phyloP scores from a whole-genome alignment of 306 rosid species.

The Rubus idaeus region DNA sequence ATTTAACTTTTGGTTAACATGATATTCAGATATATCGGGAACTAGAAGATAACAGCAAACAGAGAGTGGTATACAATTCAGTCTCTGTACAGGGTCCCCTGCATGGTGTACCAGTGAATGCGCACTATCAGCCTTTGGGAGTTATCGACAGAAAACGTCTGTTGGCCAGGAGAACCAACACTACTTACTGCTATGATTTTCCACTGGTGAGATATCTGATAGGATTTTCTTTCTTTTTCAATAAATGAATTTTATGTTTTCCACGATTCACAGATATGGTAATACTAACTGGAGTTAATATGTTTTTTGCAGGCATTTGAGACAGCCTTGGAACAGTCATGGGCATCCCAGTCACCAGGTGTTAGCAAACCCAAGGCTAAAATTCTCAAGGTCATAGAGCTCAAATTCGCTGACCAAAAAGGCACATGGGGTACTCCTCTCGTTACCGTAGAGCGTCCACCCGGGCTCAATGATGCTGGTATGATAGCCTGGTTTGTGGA shows the following conservation, averaged over 20 bases:
- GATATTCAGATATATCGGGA: constrained; percentile 77
- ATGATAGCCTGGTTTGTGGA: constrained; percentile 97
- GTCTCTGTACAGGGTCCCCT: constrained; percentile 56
- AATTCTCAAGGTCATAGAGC: constrained; percentile 73
- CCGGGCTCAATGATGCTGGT: constrained; percentile 89
- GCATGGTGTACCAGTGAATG: constrained; percentile 73
- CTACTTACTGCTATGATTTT: constrained; percentile 96
- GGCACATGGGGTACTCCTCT: constrained; percentile 89
- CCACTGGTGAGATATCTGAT: constrained; percentile 69
- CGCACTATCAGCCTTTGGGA: constrained; percentile 77
- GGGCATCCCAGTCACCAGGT: constrained; percentile 59
- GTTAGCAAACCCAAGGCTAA: constrained; percentile 47
- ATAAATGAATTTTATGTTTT: neutral
- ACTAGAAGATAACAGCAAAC: constrained; percentile 56
- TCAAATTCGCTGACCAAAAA: constrained; percentile 66
- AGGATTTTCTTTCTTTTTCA: constrained; percentile 8
- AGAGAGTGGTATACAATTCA: constrained; percentile 67
- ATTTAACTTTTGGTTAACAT: constrained; percentile 24
- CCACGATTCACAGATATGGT: neutral
- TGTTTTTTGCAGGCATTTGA: constrained; percentile 73
- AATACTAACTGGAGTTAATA: constrained; percentile 22
- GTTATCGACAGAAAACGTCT: constrained; percentile 79
- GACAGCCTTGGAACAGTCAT: constrained; percentile 78
- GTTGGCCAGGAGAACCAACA: constrained; percentile 78
- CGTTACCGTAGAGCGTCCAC: constrained; percentile 56